Evolutionary conservation across 495 filamentous ascomycete species (phyloP).

Genomic region (Neurospora sp.): DNA sequence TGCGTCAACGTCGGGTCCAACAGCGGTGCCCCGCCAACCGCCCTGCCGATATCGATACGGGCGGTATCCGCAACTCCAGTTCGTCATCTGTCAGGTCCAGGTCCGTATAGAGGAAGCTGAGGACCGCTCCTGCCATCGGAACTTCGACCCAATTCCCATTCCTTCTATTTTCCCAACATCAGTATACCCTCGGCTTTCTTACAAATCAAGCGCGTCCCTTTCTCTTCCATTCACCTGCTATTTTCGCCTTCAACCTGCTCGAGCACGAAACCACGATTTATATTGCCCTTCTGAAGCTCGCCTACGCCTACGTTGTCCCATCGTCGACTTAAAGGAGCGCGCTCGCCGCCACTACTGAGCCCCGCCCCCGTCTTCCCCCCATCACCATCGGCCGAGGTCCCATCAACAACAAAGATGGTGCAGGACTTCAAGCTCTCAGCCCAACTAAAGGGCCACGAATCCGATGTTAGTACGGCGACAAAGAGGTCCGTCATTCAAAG

Average conservation of each 20-base stretch:
- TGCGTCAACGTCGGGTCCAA: not conserved
- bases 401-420: slow-evolving; percentile 20
- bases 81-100: not conserved
- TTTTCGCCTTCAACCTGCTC: not conserved
- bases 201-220: not conserved
- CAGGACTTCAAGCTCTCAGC: slow-evolving; percentile 70
- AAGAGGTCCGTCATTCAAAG: slow-evolving; percentile 1
- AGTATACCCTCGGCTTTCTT: not conserved
- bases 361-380: not conserved
- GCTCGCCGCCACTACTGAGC: slow-evolving; percentile 2
- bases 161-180: not conserved
- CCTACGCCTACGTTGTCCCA: not conserved
- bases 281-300: not conserved
- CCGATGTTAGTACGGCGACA: slow-evolving; percentile 54
- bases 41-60: not conserved
- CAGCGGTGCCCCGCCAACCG: not conserved
- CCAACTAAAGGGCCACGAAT: slow-evolving; percentile 66
- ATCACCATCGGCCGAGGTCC: not conserved
- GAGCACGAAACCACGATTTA: not conserved
- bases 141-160: slow-evolving; percentile 15
- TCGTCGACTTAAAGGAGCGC: not conserved
- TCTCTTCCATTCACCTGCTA: not conserved
- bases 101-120: not conserved
- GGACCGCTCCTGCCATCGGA: slow-evolving; percentile 1
- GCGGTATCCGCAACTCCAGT: not conserved